A percentile compares a stretch with the other conserved stretches of the same genome.
phyloP scores from a whole-genome alignment of 768 basidiomycete genomes.

The Tulasnella calospora region DNA sequence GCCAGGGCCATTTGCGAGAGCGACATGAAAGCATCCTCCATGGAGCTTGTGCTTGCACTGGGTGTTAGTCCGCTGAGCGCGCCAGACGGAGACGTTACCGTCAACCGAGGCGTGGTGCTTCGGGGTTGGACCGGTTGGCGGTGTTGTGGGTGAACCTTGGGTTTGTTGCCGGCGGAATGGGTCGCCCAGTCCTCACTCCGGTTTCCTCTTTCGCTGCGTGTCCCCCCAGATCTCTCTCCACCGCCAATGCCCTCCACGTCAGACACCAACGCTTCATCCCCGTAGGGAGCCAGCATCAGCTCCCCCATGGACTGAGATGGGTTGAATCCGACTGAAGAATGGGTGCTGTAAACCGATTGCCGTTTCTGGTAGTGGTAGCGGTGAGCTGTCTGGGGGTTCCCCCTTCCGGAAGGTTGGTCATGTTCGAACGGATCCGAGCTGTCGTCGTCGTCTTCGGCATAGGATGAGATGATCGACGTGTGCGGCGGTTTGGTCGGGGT shows the following conservation, averaged over 20 bases:
- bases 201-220: neutral
- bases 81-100: constrained; percentile 17
- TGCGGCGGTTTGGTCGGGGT: neutral
- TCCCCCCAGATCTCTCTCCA: neutral
- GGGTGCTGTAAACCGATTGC: neutral
- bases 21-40: constrained; percentile 32
- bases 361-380: neutral
- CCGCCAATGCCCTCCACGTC: neutral
- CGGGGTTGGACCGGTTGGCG: neutral
- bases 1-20: constrained; percentile 72
- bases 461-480: neutral
- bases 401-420: neutral
- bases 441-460: neutral
- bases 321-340: neutral
- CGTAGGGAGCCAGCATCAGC: constrained; percentile 19
- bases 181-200: neutral
- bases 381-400: neutral
- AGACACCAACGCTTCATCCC: neutral
- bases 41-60: neutral
- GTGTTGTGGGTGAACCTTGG: neutral
- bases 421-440: neutral
- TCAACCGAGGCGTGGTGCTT: constrained; percentile 1
- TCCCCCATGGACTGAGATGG: constrained; percentile 10
- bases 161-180: neutral
- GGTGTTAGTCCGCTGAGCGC: neutral